These are phyloP conservation scores for Botryosphaeria dothidea DNA, from an alignment of 2,329 filamentous ascomycete genomes.

Conservation along the genomic window DNA sequence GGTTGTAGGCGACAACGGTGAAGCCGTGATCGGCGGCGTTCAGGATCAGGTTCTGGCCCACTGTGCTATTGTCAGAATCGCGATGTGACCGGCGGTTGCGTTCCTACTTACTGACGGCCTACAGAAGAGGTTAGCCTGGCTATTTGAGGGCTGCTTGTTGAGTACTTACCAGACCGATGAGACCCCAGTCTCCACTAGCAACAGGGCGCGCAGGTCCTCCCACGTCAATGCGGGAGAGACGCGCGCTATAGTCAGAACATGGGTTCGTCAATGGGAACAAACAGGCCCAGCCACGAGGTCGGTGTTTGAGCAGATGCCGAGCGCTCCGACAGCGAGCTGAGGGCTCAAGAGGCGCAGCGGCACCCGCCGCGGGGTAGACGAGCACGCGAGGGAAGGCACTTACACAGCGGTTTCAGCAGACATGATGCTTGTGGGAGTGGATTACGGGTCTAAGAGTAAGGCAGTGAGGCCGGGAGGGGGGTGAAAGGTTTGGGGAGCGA, in stretches of 20 bases:
- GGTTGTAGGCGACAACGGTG: slow-evolving; percentile 98
- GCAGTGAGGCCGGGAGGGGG: slow-evolving; percentile 10
- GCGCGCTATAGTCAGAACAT: slow-evolving; percentile 22
- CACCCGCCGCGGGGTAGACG: slow-evolving; percentile 21
- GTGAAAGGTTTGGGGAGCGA: slow-evolving; percentile 11
- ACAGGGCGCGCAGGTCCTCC: slow-evolving; percentile 22
- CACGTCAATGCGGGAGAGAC: slow-evolving; percentile 24
- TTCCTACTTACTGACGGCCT: slow-evolving; percentile 20
- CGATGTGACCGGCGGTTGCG: not conserved
- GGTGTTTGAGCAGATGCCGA: slow-evolving; percentile 14
- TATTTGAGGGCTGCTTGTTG: not conserved
- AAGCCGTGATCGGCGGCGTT: slow-evolving; percentile 67
- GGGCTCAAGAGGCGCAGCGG: slow-evolving; percentile 1
- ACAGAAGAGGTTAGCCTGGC: not conserved
- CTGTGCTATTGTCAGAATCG: slow-evolving; percentile 23
- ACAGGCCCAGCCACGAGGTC: not conserved
- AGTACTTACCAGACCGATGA: slow-evolving; percentile 51
- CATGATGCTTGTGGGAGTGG: slow-evolving; percentile 25
- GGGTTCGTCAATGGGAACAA: slow-evolving; percentile 17
- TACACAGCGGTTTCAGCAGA: slow-evolving; percentile 31
- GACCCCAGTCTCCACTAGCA: slow-evolving; percentile 51
- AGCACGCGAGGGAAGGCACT: slow-evolving; percentile 21
- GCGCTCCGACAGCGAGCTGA: slow-evolving; percentile 15
- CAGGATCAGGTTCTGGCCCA: slow-evolving; percentile 58
- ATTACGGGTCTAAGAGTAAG: not conserved